Percentiles rank a stretch among this genome's conserved stretches.
Evolutionary conservation across 108 stramenopile species (phyloP).

Genomic region (Skeletonema costatum): DNA sequence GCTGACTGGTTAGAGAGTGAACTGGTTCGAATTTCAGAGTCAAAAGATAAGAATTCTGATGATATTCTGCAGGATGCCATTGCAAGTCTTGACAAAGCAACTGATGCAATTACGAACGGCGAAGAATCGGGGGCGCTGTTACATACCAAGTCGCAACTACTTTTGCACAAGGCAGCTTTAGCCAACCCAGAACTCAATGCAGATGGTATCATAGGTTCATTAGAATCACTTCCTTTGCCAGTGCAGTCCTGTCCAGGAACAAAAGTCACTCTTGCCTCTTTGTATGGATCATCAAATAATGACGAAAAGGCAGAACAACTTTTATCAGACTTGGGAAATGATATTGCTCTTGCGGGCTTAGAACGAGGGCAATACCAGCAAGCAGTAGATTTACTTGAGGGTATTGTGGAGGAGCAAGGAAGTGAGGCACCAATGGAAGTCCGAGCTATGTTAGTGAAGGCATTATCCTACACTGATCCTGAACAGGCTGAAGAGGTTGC

Average conservation of each 20-base stretch:
- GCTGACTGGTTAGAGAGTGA: slow-evolving; percentile 47
- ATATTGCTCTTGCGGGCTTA: slow-evolving; percentile 50
- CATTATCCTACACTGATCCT: slow-evolving; percentile 58
- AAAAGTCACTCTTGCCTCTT: slow-evolving; percentile 55
- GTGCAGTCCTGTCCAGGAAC: slow-evolving; percentile 60
- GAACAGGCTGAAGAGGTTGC: slow-evolving; percentile 43
- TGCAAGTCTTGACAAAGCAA: slow-evolving; percentile 17
- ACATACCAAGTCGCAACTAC: slow-evolving; percentile 34
- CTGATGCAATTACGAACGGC: not conserved
- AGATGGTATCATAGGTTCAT: slow-evolving; percentile 28
- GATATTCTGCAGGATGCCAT: slow-evolving; percentile 32
- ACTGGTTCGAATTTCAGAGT: slow-evolving; percentile 14
- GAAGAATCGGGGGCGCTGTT: slow-evolving; percentile 24
- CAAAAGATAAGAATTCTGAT: slow-evolving; percentile 7
- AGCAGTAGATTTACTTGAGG: slow-evolving; percentile 60
- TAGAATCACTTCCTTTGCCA: slow-evolving; percentile 63
- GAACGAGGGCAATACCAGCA: slow-evolving; percentile 58
- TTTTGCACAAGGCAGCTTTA: slow-evolving; percentile 27
- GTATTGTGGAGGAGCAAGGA: slow-evolving; percentile 25
- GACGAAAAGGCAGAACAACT: slow-evolving; percentile 19
- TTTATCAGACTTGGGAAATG: slow-evolving; percentile 26
- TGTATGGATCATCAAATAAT: slow-evolving; percentile 35
- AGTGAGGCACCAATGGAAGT: slow-evolving; percentile 23
- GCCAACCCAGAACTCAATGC: slow-evolving; percentile 13
- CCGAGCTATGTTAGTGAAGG: slow-evolving; percentile 59